Percentiles rank a stretch among this genome's conserved stretches.
phyloP scores from a whole-genome alignment of 75 land plant species.

The Ceratopteris richardii region DNA sequence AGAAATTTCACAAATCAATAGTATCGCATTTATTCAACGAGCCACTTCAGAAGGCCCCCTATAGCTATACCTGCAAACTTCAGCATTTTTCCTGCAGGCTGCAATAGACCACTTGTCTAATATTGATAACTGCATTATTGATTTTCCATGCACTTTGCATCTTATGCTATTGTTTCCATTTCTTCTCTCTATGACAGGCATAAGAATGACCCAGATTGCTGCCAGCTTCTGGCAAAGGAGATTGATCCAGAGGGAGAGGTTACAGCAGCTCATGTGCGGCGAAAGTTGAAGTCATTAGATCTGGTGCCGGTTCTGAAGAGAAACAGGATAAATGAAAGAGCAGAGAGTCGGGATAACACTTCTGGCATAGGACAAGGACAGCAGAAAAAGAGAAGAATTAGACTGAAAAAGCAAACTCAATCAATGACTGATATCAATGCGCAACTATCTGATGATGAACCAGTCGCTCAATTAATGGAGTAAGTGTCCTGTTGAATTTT shows the following conservation, averaged over 20 bases:
- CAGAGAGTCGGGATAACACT: background rate
- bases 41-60: no score
- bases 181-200: constrained; percentile 29
- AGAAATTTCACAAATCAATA: no score
- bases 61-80: no score
- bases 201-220: constrained; percentile 50
- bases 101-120: no score
- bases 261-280: constrained; percentile 46
- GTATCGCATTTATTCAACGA: no score
- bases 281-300: constrained; percentile 53
- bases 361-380: background rate
- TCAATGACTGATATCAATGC: background rate
- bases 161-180: constrained; percentile 1
- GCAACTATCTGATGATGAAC: background rate
- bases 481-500: background rate
- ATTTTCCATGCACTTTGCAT: background rate
- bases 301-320: constrained; percentile 8
- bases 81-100: no score
- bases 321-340: background rate
- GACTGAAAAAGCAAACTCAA: background rate
- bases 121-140: no score
- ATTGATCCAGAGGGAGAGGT: constrained; percentile 47
- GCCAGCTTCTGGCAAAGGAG: constrained; percentile 56
- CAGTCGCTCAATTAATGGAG: constrained; percentile 3
- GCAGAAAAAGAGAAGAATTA: background rate